A percentile compares a stretch with the other conserved stretches of the same genome.
phyloP scores from a whole-genome alignment of 352 stramenopile species.

The Globisporangium mamillatum region DNA sequence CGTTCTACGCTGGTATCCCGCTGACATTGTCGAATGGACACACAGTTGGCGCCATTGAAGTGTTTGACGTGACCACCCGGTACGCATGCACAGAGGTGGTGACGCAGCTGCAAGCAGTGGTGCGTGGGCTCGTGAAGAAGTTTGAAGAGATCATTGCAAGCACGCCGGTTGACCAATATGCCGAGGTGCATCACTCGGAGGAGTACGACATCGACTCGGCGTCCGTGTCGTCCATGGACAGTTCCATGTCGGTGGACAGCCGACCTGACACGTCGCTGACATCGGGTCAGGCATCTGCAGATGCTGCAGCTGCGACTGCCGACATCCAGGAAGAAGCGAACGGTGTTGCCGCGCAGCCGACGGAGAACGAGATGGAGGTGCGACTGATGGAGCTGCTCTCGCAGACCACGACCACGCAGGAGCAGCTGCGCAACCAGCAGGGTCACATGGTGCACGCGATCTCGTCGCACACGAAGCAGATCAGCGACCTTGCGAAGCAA shows the following conservation, averaged over 20 bases:
- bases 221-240: slow-evolving; percentile 22
- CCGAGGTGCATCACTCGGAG: slow-evolving; percentile 2
- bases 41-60: slow-evolving; percentile 67
- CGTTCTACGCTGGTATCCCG: slow-evolving; percentile 83
- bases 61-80: slow-evolving; percentile 53
- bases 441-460: slow-evolving; percentile 80
- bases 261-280: slow-evolving; percentile 2
- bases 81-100: slow-evolving; percentile 63
- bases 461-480: slow-evolving; percentile 73
- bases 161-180: slow-evolving; percentile 17
- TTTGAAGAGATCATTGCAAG: slow-evolving; percentile 67
- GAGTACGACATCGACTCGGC: slow-evolving; percentile 15
- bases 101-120: slow-evolving; percentile 65
- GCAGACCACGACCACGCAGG: slow-evolving; percentile 78
- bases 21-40: slow-evolving; percentile 66
- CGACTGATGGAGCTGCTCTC: slow-evolving; percentile 71
- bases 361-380: slow-evolving; percentile 71
- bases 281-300: background rate
- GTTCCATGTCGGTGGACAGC: slow-evolving; percentile 20
- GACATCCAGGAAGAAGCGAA: slow-evolving; percentile 12
- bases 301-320: background rate
- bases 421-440: slow-evolving; percentile 79
- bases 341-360: slow-evolving; percentile 10
- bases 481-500: slow-evolving; percentile 74
- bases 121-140: slow-evolving; percentile 69